Conservation (phyloP, 352 stramenopile genomes). For the Pythium phragmitis region DNA sequence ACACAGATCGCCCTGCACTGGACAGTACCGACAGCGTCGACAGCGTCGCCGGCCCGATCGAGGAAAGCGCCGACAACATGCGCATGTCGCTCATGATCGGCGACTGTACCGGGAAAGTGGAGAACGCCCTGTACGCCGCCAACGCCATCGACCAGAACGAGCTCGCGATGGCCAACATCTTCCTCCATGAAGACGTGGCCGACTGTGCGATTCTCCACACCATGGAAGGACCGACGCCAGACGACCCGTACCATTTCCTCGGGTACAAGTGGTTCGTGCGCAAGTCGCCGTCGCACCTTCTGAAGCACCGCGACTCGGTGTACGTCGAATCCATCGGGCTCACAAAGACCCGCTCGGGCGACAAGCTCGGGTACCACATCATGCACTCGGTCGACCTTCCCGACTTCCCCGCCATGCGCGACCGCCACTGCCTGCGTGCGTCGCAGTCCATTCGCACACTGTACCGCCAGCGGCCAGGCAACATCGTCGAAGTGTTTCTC, state of each 20-base stretch:
- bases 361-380: constrained; percentile 45
- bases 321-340: constrained; percentile 41
- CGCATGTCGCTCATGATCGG: constrained; percentile 24
- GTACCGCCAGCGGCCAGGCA: constrained; percentile 20
- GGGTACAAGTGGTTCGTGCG: constrained; percentile 34
- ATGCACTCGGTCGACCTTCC: constrained; percentile 46
- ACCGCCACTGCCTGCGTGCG: constrained; percentile 30
- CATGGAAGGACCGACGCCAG: constrained; percentile 20
- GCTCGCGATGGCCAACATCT: constrained; percentile 25
- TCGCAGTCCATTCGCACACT: constrained; percentile 30
- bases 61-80: constrained; percentile 15
- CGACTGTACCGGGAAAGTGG: constrained; percentile 23
- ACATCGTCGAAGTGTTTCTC: constrained; percentile 29
- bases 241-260: constrained; percentile 28
- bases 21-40: neutral
- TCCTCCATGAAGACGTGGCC: constrained; percentile 29
- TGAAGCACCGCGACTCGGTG: constrained; percentile 44
- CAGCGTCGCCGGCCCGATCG: constrained; percentile 5
- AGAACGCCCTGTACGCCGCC: constrained; percentile 27
- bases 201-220: constrained; percentile 25
- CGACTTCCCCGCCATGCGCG: constrained; percentile 32
- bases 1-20: neutral
- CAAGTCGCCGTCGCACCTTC: constrained; percentile 30
- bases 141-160: constrained; percentile 13
- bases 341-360: constrained; percentile 30